Evolutionary conservation across 345 rosid species (phyloP).

Genomic region (Excoecaria agallocha): DNA sequence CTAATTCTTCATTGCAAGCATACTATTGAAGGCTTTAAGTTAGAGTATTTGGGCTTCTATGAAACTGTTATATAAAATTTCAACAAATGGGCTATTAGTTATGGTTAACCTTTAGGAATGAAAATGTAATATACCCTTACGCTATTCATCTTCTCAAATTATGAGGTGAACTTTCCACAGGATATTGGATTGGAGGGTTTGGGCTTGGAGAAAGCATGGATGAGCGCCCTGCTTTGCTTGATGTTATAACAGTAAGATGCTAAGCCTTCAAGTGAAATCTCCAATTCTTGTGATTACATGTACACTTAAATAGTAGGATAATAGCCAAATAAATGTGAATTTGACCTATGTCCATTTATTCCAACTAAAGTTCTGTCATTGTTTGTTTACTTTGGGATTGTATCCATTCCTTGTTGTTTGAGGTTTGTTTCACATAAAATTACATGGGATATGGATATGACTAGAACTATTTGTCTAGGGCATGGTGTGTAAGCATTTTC

Average conservation of each 20-base stretch:
- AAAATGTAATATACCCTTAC: not conserved
- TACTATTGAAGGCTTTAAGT: too few species aligned
- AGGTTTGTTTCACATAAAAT: too few species aligned
- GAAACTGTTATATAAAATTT: not conserved
- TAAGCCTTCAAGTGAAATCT: not conserved
- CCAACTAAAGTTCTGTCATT: not conserved
- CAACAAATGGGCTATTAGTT: not conserved
- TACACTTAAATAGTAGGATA: not conserved
- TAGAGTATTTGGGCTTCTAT: not conserved
- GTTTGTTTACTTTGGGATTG: not conserved
- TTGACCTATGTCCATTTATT: not conserved
- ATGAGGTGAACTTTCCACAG: slow-evolving; percentile 32
- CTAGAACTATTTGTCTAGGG: not conserved
- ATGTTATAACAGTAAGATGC: slow-evolving; percentile 50
- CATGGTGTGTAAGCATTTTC: not conserved
- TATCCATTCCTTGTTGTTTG: not conserved
- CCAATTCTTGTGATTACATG: not conserved
- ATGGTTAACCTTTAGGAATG: not conserved
- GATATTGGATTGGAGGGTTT: slow-evolving; percentile 81
- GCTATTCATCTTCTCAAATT: slow-evolving; percentile 7
- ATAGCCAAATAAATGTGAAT: not conserved
- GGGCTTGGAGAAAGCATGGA: slow-evolving; percentile 80
- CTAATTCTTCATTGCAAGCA: too few species aligned
- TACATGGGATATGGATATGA: not conserved
- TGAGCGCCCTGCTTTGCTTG: slow-evolving; percentile 58